These are phyloP conservation scores for Cystobasidium onofrii DNA, from an alignment of 768 basidiomycete genomes.

Conservation along the genomic window DNA sequence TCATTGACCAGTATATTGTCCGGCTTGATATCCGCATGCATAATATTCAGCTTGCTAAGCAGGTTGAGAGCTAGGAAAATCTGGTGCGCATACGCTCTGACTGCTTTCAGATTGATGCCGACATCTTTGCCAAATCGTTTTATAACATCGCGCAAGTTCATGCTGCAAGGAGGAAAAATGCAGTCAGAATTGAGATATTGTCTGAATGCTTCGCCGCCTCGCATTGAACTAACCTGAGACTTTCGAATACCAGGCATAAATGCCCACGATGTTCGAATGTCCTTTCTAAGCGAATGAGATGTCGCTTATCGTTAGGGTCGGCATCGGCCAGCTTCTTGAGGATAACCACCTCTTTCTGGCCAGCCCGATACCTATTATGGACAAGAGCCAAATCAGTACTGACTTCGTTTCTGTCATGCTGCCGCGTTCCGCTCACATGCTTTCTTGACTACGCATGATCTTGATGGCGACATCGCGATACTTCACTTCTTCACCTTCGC, in stretches of 20 bases:
- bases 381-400: not conserved
- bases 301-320: slow-evolving; percentile 95
- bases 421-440: slow-evolving; percentile 60
- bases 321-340: slow-evolving; percentile 75
- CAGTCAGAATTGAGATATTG: not conserved
- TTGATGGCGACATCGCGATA: slow-evolving; percentile 68
- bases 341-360: slow-evolving; percentile 82
- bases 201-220: not conserved
- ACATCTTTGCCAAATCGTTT: slow-evolving; percentile 98
- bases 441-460: slow-evolving; percentile 88
- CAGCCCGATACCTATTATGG: slow-evolving; percentile 74
- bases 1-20: slow-evolving; percentile 97
- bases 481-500: slow-evolving; percentile 50
- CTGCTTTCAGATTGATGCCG: slow-evolving; percentile 87
- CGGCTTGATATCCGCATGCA: slow-evolving; percentile 98
- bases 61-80: slow-evolving; percentile 79
- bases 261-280: slow-evolving; percentile 98
- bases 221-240: slow-evolving; percentile 59
- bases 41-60: slow-evolving; percentile 78
- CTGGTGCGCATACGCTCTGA: slow-evolving; percentile 97
- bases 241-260: slow-evolving; percentile 90
- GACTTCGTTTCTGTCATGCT: not conserved
- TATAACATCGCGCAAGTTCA: slow-evolving; percentile 96
- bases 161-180: slow-evolving; percentile 53
- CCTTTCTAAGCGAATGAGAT: slow-evolving; percentile 80